Base-by-base conservation (phyloP, 2,329 filamentous ascomycete species). In the Uncinocarpus reesii region DNA sequence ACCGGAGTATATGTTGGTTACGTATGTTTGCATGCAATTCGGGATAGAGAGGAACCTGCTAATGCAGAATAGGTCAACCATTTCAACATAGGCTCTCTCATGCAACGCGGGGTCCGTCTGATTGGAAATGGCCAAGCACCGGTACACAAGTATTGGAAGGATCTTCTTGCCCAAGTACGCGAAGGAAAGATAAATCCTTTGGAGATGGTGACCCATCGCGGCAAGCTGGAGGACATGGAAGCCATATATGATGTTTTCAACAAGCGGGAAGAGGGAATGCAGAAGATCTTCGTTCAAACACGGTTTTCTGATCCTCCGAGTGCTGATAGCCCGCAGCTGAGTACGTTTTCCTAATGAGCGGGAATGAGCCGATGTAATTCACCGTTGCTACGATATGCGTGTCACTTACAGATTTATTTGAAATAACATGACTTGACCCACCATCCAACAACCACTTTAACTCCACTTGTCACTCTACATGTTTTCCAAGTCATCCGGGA, bases 81-180 rank as follows among this genome's bases (percentile, higher is more conserved):
- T 64, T 86, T 90, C 72, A 86, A 86, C 66, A 81, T 90, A 56
- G 86, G 87, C 7, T 81, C 84, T 0, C 62, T 93, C 11, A 93
- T 93, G 86, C 80, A 93, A 67, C 80, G 84, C 26, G 86, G 86
- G n/a, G 79, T 93, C 56, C 81, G 84, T 1, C 75, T 94, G 37
- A 88, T 80, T 54, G 78, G 79, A 35, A 81, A 81, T 55, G 78
- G 79, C 3, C 79, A 81, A 60, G 78, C 78, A 1, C 86, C 86
- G 0, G 85, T 93, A 0, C 85, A 90, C 58, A 78, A 81, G 58
- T 92, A 93, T 69, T 93, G 86, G 87, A 73, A 86, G 20, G 76
- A 84, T 2, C 71, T 93, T n/a, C 71, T 92, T 38, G 68, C 76
- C 52, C 72, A 73, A 61, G 83, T 93, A 52, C 75, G 81, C 57